These are phyloP conservation scores for Brassica juncea DNA, from an alignment of 345 rosid species.

Conservation along the genomic window DNA sequence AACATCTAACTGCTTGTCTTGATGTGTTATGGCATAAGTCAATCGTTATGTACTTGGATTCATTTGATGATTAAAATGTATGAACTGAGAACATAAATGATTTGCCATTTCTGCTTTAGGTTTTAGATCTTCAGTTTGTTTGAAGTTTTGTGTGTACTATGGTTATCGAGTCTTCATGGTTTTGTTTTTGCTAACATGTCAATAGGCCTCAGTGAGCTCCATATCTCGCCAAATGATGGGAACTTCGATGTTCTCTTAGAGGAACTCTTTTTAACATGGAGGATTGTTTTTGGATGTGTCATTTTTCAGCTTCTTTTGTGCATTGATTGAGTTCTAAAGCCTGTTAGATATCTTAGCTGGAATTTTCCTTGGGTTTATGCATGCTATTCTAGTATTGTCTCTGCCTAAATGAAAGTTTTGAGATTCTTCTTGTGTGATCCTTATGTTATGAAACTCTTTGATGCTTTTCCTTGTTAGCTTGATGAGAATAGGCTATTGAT, in stretches of 20 bases:
- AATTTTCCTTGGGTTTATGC: not conserved
- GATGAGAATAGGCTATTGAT: not conserved
- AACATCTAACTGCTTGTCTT: conserved; percentile 4
- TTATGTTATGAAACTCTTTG: not conserved
- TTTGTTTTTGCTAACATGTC: not conserved
- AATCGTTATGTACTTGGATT: not conserved
- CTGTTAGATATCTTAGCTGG: not conserved
- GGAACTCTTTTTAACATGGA: not conserved
- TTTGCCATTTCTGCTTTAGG: not conserved
- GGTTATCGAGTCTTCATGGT: not conserved
- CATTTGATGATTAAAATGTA: not conserved
- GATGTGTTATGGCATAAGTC: not conserved
- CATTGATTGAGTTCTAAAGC: not conserved
- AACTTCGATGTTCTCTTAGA: not conserved
- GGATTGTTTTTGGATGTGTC: not conserved
- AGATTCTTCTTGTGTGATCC: conserved; percentile 16
- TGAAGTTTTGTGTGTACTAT: conserved; percentile 4
- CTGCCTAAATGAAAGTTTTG: not conserved
- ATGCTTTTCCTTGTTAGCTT: not conserved
- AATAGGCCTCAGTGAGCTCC: not conserved
- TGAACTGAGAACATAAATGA: not conserved
- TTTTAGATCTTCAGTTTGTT: not conserved
- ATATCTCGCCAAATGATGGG: not conserved
- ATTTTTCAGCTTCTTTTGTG: not conserved
- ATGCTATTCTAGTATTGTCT: not conserved